These are phyloP conservation scores for Sequoia sempervirens DNA, from an alignment of 75 land plant genomes.

Conservation along the genomic window DNA sequence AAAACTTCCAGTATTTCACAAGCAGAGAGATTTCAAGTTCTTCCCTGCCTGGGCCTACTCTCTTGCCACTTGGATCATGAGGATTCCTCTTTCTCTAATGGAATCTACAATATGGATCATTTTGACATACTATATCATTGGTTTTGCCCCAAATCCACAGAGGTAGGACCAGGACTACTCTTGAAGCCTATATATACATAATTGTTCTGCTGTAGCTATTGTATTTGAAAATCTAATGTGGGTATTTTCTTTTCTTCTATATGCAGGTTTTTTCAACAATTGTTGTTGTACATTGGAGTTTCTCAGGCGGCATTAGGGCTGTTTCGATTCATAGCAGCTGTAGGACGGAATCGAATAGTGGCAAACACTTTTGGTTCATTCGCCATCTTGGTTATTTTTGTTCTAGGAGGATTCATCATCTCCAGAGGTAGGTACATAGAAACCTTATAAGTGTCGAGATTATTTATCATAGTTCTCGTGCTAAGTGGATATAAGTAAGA, in stretches of 20 bases:
- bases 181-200: background rate
- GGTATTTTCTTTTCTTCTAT: background rate
- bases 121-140: slow-evolving; percentile 52
- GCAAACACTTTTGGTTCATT: slow-evolving; percentile 27
- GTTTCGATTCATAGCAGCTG: slow-evolving; percentile 28
- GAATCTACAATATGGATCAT: slow-evolving; percentile 41
- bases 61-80: slow-evolving; percentile 34
- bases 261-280: slow-evolving; percentile 27
- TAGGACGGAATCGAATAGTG: slow-evolving; percentile 16
- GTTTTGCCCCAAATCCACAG: slow-evolving; percentile 41
- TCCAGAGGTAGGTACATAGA: slow-evolving; percentile 10
- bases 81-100: slow-evolving; percentile 38
- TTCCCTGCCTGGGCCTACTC: slow-evolving; percentile 58
- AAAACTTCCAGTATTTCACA: slow-evolving; percentile 55
- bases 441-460: background rate
- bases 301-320: slow-evolving; percentile 18
- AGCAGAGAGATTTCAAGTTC: slow-evolving; percentile 52
- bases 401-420: slow-evolving; percentile 31
- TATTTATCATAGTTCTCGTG: background rate
- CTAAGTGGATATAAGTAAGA: background rate
- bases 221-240: background rate
- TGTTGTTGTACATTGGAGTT: slow-evolving; percentile 12
- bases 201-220: background rate
- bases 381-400: slow-evolving; percentile 21
- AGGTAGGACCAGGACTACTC: slow-evolving; percentile 23